A percentile compares a stretch with the other conserved stretches of the same genome.
These are phyloP conservation scores for Alternaria arbusti DNA, from an alignment of 2,329 filamentous ascomycete genomes.

Conservation along the genomic window DNA sequence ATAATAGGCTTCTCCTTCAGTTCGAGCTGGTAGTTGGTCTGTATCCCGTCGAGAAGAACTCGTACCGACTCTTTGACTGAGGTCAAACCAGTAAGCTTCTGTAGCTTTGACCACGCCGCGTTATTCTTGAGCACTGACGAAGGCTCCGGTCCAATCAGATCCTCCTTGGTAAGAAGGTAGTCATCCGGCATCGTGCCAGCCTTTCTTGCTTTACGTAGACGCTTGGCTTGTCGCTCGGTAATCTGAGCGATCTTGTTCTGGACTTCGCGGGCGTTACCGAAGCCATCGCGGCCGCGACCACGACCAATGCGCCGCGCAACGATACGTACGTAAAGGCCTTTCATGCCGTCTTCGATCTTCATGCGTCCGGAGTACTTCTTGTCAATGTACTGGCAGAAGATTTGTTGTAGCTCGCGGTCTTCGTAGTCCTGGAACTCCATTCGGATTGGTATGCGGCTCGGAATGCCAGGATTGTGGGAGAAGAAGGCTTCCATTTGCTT, in stretches of 20 bases:
- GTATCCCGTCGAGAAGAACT: conserved; percentile 65
- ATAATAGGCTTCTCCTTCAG: conserved; percentile 65
- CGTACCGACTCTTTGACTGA: conserved; percentile 68
- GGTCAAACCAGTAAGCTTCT: conserved; percentile 64
- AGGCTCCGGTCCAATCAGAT: conserved; percentile 75
- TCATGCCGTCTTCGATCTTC: conserved; percentile 60
- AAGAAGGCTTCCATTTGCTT: conserved; percentile 81
- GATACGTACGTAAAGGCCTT: conserved; percentile 70
- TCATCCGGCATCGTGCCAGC: conserved; percentile 59
- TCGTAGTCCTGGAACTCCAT: conserved; percentile 74
- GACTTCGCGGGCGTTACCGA: conserved; percentile 74
- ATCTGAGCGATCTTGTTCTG: conserved; percentile 67
- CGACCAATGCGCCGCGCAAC: conserved; percentile 66
- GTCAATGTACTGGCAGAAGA: conserved; percentile 63
- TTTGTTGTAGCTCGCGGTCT: conserved; percentile 68
- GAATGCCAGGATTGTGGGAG: conserved; percentile 73
- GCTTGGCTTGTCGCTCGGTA: conserved; percentile 62
- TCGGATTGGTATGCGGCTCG: conserved; percentile 70
- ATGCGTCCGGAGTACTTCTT: conserved; percentile 37
- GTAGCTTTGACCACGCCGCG: conserved; percentile 64
- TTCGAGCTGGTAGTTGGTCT: conserved; percentile 71
- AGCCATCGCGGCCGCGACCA: conserved; percentile 68
- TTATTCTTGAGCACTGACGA: conserved; percentile 59
- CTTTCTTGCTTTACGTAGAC: conserved; percentile 59
- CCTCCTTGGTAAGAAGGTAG: conserved; percentile 66